Evolutionary conservation across 148 eudicot species (phyloP), one percentile per base, ranked within the genome.

Genomic region (Silene latifolia): DNA sequence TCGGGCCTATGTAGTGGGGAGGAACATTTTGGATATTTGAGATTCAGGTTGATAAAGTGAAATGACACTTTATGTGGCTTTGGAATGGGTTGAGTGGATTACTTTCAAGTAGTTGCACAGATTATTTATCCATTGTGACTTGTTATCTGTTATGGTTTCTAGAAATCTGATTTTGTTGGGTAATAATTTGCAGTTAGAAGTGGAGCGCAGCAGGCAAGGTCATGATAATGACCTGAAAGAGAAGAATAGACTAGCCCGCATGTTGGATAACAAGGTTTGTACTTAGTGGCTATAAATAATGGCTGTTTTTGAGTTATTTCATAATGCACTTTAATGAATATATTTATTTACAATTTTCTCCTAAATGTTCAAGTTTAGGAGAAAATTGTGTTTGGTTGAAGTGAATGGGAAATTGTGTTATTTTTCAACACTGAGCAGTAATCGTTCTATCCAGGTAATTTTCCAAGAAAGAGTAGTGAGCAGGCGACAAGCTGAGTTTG

Each of bases 191-290:
- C 88, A 92, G 95, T 80, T 74, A 57, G 95, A 92, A 79, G 75
- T 88, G 77, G 93, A 92, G 77, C 42, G 84, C 47, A 92, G 95
- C 84, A 83, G 91, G 76, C 86, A 86, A 65, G 88, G 91, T 44
- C 97, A 92, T 76, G 91, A 88, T 71, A 87, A 84, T 19, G 93
- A 90, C 63, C 84, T 92, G 58, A 83, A 79, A 82, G 93, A 90
- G 77, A 92, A 92, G 80, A 82, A 81, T 47, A 92, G 97, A 79
- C 77, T 92, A 2, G 75, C 85, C 25, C 82, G 93, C 77, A 85
- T 88, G 80, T 72, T 88, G 86, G 81, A 78, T 17, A 69, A 82
- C 74, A 88, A 92, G 95, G 97, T 90, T 44, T 20, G 79, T 60
- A 48, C 91, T 85, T 35, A 15, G 74, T 59, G 48, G 39, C 44